Base-by-base conservation (phyloP, 225 moss, liverwort and hornwort species). In the Marchantia polymorpha region DNA sequence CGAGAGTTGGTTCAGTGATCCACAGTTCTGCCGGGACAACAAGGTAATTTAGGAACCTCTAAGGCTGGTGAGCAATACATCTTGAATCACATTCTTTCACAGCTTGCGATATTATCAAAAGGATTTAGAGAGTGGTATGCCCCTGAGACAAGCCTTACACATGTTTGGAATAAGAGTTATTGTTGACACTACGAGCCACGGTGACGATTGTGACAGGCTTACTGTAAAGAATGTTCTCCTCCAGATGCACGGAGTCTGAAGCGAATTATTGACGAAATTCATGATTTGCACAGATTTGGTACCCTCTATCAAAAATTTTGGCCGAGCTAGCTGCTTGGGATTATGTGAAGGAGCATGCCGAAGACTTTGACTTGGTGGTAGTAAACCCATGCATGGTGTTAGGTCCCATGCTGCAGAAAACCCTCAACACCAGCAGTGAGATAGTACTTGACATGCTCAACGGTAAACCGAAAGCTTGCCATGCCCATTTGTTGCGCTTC, bases 381-480 rank as follows among this genome's bases (percentile, higher is more conserved):
- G 64, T 77, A 8, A 58, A 58, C 27, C 77, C 77, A 58, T 77
- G 58, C 26, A 60, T 77, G 56, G 77, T 77, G 39, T 0, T 92
- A 49, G 92, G 93, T 48, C 89, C 89, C 19, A 66, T 94, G 10
- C 79, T 94, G 84, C 91, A 94, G 79, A 50, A 86, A 22, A 52
- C 89, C 17, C 89, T 92, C 69, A 94, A 94, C 78, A 86, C 88
- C 69, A 94, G 94, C 78, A 84, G 80, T 66, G 89, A 84, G 72
- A 3, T 71, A 10, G 16, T 94, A 69, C 53, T 87, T 13, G 84
- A 88, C 66, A 60, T 78, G 77, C 80, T 90, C 3, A 81, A 88
- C 53, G 91, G 91, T 89, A 77, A 56, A 56, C 19, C 19, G 56
- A 56, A 13, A 8, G 19, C 13, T 56, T 19, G 11, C 13, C 31